Percentiles rank a stretch among this genome's conserved stretches.
phyloP scores from a whole-genome alignment of 768 basidiomycete genomes.

The Psilocybe sp. region DNA sequence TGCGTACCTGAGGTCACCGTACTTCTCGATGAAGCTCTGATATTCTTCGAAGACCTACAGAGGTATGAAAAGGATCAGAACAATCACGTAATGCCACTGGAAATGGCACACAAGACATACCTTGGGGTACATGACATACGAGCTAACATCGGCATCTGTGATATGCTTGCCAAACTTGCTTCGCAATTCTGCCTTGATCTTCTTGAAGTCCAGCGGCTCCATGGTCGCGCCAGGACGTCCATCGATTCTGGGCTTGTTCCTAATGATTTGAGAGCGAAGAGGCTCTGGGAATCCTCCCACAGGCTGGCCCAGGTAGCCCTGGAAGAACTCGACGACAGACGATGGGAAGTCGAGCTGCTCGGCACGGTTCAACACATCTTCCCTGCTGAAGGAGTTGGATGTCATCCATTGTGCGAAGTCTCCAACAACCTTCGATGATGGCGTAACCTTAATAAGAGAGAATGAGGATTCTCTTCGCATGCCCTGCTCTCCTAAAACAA shows the following conservation, averaged over 20 bases:
- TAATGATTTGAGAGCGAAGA: constrained; percentile 85
- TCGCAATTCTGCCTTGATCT: constrained; percentile 88
- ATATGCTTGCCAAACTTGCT: constrained; percentile 96
- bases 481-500: background rate
- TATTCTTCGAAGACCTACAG: constrained; percentile 93
- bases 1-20: constrained; percentile 85
- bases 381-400: constrained; percentile 84
- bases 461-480: background rate
- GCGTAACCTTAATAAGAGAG: constrained; percentile 65
- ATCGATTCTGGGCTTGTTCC: constrained; percentile 91
- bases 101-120: constrained; percentile 32
- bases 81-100: background rate
- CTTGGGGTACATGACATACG: constrained; percentile 99
- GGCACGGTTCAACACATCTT: constrained; percentile 83
- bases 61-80: background rate
- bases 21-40: constrained; percentile 92
- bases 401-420: constrained; percentile 99
- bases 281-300: constrained; percentile 99
- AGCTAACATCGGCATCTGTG: constrained; percentile 88
- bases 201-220: constrained; percentile 90
- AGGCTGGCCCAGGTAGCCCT: constrained; percentile 97
- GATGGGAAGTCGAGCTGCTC: constrained; percentile 96
- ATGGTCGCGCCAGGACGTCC: constrained; percentile 89
- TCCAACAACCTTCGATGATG: constrained; percentile 97
- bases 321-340: constrained; percentile 97